Conservation (phyloP, 2,329 filamentous ascomycete genomes). For the Sclerotinia nivalis region DNA sequence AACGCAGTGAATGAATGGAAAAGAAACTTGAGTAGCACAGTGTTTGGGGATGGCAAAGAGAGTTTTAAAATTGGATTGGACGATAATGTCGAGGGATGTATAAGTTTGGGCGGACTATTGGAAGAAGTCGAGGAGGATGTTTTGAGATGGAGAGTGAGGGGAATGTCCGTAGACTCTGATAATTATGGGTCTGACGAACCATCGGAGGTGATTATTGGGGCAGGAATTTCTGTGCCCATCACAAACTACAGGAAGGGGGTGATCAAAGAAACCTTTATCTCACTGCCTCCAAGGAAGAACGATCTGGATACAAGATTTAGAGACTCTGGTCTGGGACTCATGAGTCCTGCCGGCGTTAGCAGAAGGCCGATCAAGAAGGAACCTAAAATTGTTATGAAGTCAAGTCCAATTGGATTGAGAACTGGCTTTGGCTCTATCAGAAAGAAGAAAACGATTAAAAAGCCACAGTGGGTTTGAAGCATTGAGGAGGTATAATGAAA, state of each 20-base stretch:
- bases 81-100: neutral
- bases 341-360: neutral
- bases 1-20: neutral
- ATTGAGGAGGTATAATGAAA: neutral
- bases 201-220: neutral
- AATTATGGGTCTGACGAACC: neutral
- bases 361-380: conserved; percentile 7
- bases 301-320: conserved; percentile 7
- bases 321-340: conserved; percentile 16
- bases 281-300: neutral
- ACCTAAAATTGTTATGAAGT: neutral
- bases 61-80: neutral
- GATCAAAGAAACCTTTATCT: neutral
- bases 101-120: conserved; percentile 5
- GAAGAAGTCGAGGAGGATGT: conserved; percentile 19
- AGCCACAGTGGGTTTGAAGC: conserved; percentile 12
- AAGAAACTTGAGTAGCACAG: neutral
- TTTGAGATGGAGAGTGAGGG: conserved; percentile 14
- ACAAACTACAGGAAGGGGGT: neutral
- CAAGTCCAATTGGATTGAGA: conserved; percentile 11
- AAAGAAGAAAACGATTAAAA: neutral
- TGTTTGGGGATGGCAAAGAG: neutral
- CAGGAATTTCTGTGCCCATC: neutral
- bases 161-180: neutral
- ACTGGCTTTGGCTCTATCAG: neutral